Conservation (phyloP, 2,329 filamentous ascomycete species). For the Venturia asperata region DNA sequence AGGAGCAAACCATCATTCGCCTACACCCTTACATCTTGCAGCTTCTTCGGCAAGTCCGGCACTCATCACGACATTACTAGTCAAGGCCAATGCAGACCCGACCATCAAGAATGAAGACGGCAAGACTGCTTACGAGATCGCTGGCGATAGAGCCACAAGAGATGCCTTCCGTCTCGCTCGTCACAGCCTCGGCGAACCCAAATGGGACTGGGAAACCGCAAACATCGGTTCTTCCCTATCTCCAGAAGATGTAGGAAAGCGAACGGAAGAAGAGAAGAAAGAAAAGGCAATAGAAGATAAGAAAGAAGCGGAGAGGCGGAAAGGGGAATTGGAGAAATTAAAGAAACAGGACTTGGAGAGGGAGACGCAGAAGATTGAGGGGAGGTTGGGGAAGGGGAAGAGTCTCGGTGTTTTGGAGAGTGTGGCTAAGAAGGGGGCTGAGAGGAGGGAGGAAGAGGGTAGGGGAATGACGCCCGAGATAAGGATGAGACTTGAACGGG, state of each 20-base stretch:
- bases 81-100: constrained; percentile 69
- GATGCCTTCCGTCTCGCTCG: constrained; percentile 89
- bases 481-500: constrained; percentile 73
- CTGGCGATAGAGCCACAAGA: constrained; percentile 75
- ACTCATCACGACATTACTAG: constrained; percentile 68
- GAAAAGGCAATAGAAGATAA: constrained; percentile 62
- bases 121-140: constrained; percentile 80
- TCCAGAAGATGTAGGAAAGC: constrained; percentile 61
- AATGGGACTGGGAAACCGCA: constrained; percentile 72
- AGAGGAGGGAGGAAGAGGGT: constrained; percentile 74
- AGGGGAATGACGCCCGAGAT: constrained; percentile 84
- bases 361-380: constrained; percentile 45
- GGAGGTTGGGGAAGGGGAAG: constrained; percentile 41
- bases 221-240: constrained; percentile 65
- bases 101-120: constrained; percentile 63
- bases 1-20: constrained; percentile 67
- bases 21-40: constrained; percentile 79
- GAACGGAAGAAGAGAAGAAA: constrained; percentile 62
- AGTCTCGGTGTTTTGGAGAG: constrained; percentile 47
- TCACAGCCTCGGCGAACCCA: constrained; percentile 66
- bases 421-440: constrained; percentile 61
- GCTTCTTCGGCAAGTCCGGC: constrained; percentile 72
- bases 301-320: constrained; percentile 52
- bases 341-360: constrained; percentile 47
- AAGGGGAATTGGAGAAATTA: constrained; percentile 66